phyloP scores from a whole-genome alignment of 78 protist species.

The slime mould (Dictyostelium discoideum) region DNA sequence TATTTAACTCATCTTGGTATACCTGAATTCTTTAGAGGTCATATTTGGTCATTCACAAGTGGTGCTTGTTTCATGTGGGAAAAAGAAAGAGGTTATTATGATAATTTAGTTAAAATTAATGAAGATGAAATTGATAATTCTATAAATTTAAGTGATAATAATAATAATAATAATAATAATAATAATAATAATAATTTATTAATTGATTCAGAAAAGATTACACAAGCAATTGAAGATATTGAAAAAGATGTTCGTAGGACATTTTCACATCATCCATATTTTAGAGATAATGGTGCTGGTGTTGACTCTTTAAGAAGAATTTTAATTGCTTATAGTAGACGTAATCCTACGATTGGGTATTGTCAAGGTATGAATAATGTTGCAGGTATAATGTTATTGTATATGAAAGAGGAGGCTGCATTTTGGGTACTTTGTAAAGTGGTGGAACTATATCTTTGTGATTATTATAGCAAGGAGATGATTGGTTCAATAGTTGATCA shows the following conservation, averaged over 20 bases:
- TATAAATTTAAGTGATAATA: too few relatives aligned
- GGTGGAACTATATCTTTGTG: conserved; percentile 80
- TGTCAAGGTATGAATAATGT: conserved; percentile 91
- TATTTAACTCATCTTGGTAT: conserved; percentile 33
- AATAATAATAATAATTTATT: too few relatives aligned
- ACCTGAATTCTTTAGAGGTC: conserved; percentile 61
- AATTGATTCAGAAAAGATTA: not conserved
- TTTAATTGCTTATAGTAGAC: conserved; percentile 56
- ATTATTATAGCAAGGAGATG: conserved; percentile 81
- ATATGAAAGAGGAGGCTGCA: conserved; percentile 87
- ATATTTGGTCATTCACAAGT: conserved; percentile 60
- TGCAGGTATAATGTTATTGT: conserved; percentile 85
- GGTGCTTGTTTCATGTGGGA: conserved; percentile 77
- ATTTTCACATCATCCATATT: conserved; percentile 75
- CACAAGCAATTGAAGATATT: conserved; percentile 71
- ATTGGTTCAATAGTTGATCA: conserved; percentile 83
- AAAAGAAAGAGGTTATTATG: conserved; percentile 58
- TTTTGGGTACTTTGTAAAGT: conserved; percentile 89
- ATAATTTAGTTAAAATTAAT: not conserved
- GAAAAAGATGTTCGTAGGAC: conserved; percentile 83
- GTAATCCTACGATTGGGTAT: conserved; percentile 90
- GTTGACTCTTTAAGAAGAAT: conserved; percentile 54
- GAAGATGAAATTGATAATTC: too few relatives aligned
- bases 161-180: too few relatives aligned
- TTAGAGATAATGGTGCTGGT: conserved; percentile 49